Conservation (phyloP, 2,329 filamentous ascomycete species). For the Phialocephala sp. region DNA sequence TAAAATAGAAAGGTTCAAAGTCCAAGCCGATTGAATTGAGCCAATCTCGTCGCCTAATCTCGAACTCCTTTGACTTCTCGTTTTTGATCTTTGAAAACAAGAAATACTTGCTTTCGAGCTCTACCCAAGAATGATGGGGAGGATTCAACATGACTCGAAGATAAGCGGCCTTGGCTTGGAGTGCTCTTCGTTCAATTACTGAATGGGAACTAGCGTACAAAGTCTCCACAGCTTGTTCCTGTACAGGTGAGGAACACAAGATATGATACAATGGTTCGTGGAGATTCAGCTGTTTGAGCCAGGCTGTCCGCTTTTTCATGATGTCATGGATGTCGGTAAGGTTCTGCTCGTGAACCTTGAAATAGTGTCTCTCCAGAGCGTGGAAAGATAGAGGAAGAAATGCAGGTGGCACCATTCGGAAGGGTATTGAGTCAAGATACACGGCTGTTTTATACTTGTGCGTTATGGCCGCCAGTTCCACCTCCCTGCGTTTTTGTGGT, state of each 20-base stretch:
- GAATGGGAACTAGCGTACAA: slow-evolving; percentile 1
- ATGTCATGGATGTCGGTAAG: not conserved
- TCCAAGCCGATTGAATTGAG: slow-evolving; percentile 9
- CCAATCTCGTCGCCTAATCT: slow-evolving; percentile 6
- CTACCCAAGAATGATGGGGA: not conserved
- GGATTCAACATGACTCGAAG: slow-evolving; percentile 12
- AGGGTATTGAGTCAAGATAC: not conserved
- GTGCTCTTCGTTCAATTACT: slow-evolving; percentile 7
- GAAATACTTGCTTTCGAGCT: slow-evolving; percentile 7
- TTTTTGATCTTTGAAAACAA: not conserved
- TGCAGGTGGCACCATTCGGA: not conserved
- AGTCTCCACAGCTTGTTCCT: not conserved
- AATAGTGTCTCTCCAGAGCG: slow-evolving; percentile 5
- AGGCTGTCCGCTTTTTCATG: not conserved
- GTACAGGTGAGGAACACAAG: not conserved
- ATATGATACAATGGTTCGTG: not conserved
- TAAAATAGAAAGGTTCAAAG: slow-evolving; percentile 9
- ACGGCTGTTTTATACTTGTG: not conserved
- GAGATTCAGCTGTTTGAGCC: slow-evolving; percentile 10
- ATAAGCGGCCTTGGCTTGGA: slow-evolving; percentile 16
- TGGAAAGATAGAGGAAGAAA: slow-evolving; percentile 10
- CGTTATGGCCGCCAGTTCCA: slow-evolving; percentile 5
- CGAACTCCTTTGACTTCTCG: not conserved
- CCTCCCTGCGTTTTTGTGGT: not conserved
- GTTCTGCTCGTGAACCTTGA: slow-evolving; percentile 1